A percentile compares a stretch with the other conserved stretches of the same genome.
Conservation (phyloP, 495 filamentous ascomycete species). For the Chaetomium fimeti region DNA sequence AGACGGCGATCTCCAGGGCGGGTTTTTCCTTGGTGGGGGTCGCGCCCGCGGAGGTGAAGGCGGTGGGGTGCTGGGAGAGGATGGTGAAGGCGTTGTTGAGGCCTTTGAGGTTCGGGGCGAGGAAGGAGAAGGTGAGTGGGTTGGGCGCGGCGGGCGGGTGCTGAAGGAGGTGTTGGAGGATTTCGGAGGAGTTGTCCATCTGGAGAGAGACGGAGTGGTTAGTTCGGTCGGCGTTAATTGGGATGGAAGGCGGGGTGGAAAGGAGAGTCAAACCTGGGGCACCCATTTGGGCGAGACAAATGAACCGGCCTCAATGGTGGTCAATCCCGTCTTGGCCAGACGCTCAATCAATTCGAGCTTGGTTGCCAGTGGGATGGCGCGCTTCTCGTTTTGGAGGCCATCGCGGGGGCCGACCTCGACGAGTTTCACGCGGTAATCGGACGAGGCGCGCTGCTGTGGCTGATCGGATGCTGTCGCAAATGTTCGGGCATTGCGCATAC, state of each 20-base stretch:
- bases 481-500: constrained; percentile 23
- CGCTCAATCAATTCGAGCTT: constrained; percentile 82
- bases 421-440: constrained; percentile 59
- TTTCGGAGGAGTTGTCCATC: constrained; percentile 90
- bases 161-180: constrained; percentile 71
- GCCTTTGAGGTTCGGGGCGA: constrained; percentile 85
- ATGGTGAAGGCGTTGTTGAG: constrained; percentile 56
- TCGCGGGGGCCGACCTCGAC: constrained; percentile 94
- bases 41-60: constrained; percentile 41
- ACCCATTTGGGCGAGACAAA: constrained; percentile 99
- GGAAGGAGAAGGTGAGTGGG: constrained; percentile 85
- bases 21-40: constrained; percentile 37
- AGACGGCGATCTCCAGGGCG: constrained; percentile 78
- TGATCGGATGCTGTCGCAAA: constrained; percentile 44
- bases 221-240: neutral
- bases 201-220: constrained; percentile 35
- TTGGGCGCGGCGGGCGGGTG: constrained; percentile 61
- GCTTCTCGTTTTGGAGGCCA: constrained; percentile 95
- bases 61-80: constrained; percentile 39
- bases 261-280: constrained; percentile 65
- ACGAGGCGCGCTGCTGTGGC: constrained; percentile 32
- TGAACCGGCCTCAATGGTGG: constrained; percentile 88
- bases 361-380: constrained; percentile 69
- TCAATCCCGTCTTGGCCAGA: constrained; percentile 80
- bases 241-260: constrained; percentile 2